Evolutionary conservation across 2,329 filamentous ascomycete species (phyloP).

Genomic region (Aspergillus ochraceus): DNA sequence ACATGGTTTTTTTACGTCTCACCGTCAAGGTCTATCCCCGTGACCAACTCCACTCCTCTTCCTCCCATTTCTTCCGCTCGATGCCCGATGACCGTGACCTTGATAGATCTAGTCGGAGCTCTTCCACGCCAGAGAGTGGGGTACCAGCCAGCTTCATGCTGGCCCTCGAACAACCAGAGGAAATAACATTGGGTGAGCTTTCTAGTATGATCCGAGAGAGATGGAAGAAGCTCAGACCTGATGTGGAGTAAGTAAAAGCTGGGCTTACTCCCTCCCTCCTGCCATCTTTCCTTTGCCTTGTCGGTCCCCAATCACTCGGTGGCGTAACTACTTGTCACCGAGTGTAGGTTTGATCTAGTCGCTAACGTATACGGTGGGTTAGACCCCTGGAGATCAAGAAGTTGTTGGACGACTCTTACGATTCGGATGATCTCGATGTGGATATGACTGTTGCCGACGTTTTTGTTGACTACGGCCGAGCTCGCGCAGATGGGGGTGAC

Average conservation of each 20-base stretch:
- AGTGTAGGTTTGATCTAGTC: background rate
- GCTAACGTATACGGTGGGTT: background rate
- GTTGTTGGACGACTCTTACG: conserved; percentile 37
- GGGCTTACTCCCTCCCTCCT: background rate
- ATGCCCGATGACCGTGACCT: conserved; percentile 15
- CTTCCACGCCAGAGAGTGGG: background rate
- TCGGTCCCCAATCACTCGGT: background rate
- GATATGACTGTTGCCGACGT: conserved; percentile 39
- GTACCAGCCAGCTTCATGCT: conserved; percentile 33
- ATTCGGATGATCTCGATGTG: conserved; percentile 31
- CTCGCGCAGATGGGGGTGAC: conserved; percentile 33
- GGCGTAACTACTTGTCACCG: background rate
- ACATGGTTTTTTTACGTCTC: conserved; percentile 40
- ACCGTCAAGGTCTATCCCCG: conserved; percentile 35
- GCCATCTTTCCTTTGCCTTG: background rate
- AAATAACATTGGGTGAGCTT: conserved; percentile 30
- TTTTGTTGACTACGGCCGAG: conserved; percentile 39
- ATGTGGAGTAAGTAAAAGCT: conserved; percentile 29
- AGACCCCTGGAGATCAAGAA: conserved; percentile 39
- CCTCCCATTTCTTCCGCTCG: conserved; percentile 14
- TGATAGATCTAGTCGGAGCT: conserved; percentile 14
- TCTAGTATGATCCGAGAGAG: conserved; percentile 33
- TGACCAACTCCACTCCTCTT: conserved; percentile 20
- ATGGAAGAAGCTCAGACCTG: conserved; percentile 35
- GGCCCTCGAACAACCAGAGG: conserved; percentile 31